Evolutionary conservation across 2,329 filamentous ascomycete species (phyloP), one percentile per base, ranked within the genome.

Genomic region (Epichloe typhina): DNA sequence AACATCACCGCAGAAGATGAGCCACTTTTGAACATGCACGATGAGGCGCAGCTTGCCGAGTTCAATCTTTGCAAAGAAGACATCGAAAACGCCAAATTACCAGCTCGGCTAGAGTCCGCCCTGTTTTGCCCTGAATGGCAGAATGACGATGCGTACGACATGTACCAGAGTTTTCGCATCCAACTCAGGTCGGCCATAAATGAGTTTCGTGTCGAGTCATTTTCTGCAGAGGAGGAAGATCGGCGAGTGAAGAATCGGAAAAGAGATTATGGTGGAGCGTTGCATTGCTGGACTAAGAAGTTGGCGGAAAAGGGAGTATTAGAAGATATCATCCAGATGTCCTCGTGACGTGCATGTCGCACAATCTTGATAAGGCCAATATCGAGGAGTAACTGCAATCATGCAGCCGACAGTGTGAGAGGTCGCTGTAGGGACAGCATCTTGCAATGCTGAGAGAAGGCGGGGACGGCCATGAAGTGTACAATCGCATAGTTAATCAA

Each of bases 251-350:
- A 68, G 21, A 73, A 74, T 31, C 70, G 81, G 2, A 75, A 77
- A 58, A 75, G 80, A 59, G 86, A 94, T 60, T 86, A 86, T 60
- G 82, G 79, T 0, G 79, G 80, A 1, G 78, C 81, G 0, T 73
- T 91, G 21, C 80, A 86, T 57, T 71, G 67, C 38, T 91, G 86
- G 82, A 66, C 90, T 43, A 75, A 76, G 55, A 78, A 77, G 54
- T 72, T 94, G 52, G 84, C 84, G 1, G 79, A 82, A 53, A 82
- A 83, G 58, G 80, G 79, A 1, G 67, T 79, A 2, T 64, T 93
- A 51, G 68, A 72, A 56, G 66, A 72, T 37, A 46, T 68, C 4
- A 64, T 69, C 11, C 60, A 59, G 13, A 53, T 55, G 26, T 57
- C 58, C 6, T 56, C 49, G 38, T 58, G 50, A 49, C 33, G 15